Percentiles rank a stretch among this genome's conserved stretches.
Evolutionary conservation across 2,329 filamentous ascomycete species (phyloP).

Genomic region (Calonectria fujianensis): DNA sequence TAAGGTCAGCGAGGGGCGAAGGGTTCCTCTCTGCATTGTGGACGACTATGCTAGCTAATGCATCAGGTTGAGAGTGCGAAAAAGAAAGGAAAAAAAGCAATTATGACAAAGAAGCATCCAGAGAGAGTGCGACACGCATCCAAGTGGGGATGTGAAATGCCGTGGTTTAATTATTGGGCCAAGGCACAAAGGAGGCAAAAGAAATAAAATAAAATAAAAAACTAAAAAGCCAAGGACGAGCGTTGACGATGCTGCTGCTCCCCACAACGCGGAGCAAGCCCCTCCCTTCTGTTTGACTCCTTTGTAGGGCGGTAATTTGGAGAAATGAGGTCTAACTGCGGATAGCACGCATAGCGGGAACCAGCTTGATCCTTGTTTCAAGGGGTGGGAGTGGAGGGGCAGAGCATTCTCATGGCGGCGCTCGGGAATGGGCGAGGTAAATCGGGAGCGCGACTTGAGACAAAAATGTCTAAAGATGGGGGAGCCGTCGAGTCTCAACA

Average conservation of each 20-base stretch:
- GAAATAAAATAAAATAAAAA: neutral
- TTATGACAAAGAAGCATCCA: neutral
- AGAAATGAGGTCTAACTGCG: conserved; percentile 19
- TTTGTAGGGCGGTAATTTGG: conserved; percentile 25
- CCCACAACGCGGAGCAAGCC: conserved; percentile 17
- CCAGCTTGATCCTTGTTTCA: conserved; percentile 30
- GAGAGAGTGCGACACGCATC: conserved; percentile 1
- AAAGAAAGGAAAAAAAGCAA: neutral
- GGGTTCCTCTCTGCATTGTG: conserved; percentile 14
- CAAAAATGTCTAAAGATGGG: conserved; percentile 8
- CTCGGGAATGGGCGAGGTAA: conserved; percentile 32
- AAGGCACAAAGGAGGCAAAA: neutral
- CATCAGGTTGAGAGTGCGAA: neutral
- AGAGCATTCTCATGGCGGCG: conserved; percentile 29
- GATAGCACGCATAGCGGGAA: conserved; percentile 25
- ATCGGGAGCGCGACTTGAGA: conserved; percentile 28
- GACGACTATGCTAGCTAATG: conserved; percentile 9
- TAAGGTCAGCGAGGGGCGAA: neutral
- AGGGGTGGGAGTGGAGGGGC: conserved; percentile 13
- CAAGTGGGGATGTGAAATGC: conserved; percentile 18
- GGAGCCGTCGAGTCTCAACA: conserved; percentile 16
- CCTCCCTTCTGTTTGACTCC: conserved; percentile 26
- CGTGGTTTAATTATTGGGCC: conserved; percentile 13
- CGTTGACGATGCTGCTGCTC: conserved; percentile 15
- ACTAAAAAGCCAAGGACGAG: neutral